Percentiles rank a stretch among this genome's conserved stretches.
phyloP scores from a whole-genome alignment of 495 filamentous ascomycete species.

The Usnea hakonensis region DNA sequence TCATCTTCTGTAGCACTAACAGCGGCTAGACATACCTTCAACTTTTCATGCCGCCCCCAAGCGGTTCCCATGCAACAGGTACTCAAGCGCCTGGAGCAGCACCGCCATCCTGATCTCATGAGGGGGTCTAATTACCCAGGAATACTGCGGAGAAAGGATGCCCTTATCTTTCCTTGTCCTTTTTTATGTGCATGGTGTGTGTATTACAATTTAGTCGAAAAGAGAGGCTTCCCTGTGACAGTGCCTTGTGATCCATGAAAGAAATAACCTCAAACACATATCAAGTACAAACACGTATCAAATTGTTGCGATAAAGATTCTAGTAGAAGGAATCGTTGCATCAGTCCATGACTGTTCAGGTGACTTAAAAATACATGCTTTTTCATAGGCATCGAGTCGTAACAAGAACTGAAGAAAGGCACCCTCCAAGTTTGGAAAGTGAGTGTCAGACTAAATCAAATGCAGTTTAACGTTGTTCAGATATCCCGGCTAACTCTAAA shows the following conservation, averaged over 20 bases:
- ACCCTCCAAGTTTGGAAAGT: neutral
- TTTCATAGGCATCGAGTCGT: neutral
- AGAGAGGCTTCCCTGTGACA: neutral
- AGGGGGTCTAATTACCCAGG: no score
- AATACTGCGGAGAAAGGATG: no score
- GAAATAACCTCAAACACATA: neutral
- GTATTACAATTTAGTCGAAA: neutral
- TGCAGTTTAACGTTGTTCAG: neutral
- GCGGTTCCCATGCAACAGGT: conserved; percentile 15
- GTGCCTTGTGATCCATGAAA: neutral
- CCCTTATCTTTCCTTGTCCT: neutral
- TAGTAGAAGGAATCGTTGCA: neutral
- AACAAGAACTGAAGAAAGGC: no score
- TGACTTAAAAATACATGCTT: neutral
- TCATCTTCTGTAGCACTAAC: neutral
- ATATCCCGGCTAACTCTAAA: neutral
- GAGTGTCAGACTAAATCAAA: neutral
- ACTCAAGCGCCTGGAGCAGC: conserved; percentile 37
- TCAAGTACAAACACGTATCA: neutral
- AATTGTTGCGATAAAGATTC: neutral
- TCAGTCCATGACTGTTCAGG: neutral
- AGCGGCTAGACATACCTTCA: conserved; percentile 63
- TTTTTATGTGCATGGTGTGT: neutral
- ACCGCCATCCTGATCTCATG: conserved; percentile 31
- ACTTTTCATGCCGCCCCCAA: conserved; percentile 62